A percentile compares a stretch with the other conserved stretches of the same genome.
Conservation (phyloP, 345 rosid genomes). For the Corchorus capsularis region DNA sequence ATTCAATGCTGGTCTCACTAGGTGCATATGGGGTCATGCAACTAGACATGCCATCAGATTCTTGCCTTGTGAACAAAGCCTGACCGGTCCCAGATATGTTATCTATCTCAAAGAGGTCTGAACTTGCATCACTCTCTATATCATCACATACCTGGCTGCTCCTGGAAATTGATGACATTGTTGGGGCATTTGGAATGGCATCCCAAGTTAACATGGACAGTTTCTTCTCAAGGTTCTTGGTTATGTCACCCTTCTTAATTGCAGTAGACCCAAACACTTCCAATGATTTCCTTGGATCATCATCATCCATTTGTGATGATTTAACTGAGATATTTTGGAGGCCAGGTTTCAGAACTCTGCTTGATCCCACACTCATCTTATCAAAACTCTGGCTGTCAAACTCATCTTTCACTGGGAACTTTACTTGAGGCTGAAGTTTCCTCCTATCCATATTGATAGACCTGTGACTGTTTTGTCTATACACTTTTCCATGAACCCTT, state of each 20-base stretch:
- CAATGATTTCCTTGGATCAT: slow-evolving; percentile 41
- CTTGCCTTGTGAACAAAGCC: slow-evolving; percentile 38
- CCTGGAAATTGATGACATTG: slow-evolving; percentile 19
- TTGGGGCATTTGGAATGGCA: slow-evolving; percentile 56
- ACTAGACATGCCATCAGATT: slow-evolving; percentile 39
- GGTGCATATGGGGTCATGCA: slow-evolving; percentile 46
- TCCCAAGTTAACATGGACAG: slow-evolving; percentile 73
- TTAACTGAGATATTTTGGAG: slow-evolving; percentile 15
- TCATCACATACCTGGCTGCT: slow-evolving; percentile 41
- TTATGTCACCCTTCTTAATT: slow-evolving; percentile 38
- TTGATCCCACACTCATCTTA: slow-evolving; percentile 31
- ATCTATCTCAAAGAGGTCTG: slow-evolving; percentile 74
- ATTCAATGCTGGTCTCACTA: slow-evolving; percentile 59
- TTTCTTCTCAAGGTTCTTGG: slow-evolving; percentile 54
- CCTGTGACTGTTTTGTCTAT: slow-evolving; percentile 19
- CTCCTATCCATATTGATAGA: slow-evolving; percentile 25
- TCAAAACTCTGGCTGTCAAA: slow-evolving; percentile 27
- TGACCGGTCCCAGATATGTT: slow-evolving; percentile 42
- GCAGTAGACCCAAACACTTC: slow-evolving; percentile 44
- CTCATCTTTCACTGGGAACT: slow-evolving; percentile 28
- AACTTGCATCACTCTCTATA: slow-evolving; percentile 58
- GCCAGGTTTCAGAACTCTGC: slow-evolving; percentile 33
- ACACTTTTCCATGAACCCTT: slow-evolving; percentile 22
- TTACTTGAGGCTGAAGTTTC: slow-evolving; percentile 26
- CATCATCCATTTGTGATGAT: not conserved